A percentile compares a stretch with the other conserved stretches of the same genome.
phyloP scores from a whole-genome alignment of 1,284 basidiomycete genomes.

The Sutorius eximius region DNA sequence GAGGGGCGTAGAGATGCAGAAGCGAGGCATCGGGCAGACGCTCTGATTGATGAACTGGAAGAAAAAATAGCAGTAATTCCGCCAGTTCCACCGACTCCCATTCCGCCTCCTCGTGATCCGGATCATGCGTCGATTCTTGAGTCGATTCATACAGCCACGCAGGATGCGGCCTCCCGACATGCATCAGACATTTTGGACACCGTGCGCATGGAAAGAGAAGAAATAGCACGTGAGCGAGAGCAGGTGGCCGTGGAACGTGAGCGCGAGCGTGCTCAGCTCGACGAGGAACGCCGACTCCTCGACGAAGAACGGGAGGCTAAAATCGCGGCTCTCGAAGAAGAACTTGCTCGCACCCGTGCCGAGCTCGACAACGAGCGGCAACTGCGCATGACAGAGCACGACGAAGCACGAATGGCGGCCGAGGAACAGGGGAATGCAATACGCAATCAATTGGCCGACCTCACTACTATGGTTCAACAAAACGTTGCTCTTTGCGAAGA shows the following conservation, averaged over 20 bases:
- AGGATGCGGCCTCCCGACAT: slow-evolving; percentile 54
- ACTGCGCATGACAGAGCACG: slow-evolving; percentile 54
- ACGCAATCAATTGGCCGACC: slow-evolving; percentile 59
- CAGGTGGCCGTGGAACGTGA: slow-evolving; percentile 53
- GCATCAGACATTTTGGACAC: slow-evolving; percentile 57
- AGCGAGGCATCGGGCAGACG: slow-evolving; percentile 50
- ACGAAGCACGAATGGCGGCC: slow-evolving; percentile 55
- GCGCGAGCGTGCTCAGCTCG: slow-evolving; percentile 45
- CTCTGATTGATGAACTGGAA: slow-evolving; percentile 49
- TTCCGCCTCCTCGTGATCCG: slow-evolving; percentile 20
- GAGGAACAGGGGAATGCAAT: slow-evolving; percentile 59
- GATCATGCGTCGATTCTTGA: slow-evolving; percentile 36
- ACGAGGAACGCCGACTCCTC: slow-evolving; percentile 45
- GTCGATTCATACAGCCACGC: slow-evolving; percentile 38
- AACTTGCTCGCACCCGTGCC: slow-evolving; percentile 54
- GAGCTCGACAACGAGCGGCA: slow-evolving; percentile 59
- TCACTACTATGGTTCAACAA: slow-evolving; percentile 66
- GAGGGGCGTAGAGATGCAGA: slow-evolving; percentile 58
- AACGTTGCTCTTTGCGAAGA: slow-evolving; percentile 55
- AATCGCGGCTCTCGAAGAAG: slow-evolving; percentile 59
- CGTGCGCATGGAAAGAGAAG: slow-evolving; percentile 59
- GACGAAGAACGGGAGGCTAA: slow-evolving; percentile 54
- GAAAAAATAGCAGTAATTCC: slow-evolving; percentile 34
- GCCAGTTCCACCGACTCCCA: slow-evolving; percentile 22
- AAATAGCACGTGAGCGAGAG: slow-evolving; percentile 54